Base-by-base conservation (phyloP, 2,329 filamentous ascomycete species). In the Pseudofabraea citricarpa region DNA sequence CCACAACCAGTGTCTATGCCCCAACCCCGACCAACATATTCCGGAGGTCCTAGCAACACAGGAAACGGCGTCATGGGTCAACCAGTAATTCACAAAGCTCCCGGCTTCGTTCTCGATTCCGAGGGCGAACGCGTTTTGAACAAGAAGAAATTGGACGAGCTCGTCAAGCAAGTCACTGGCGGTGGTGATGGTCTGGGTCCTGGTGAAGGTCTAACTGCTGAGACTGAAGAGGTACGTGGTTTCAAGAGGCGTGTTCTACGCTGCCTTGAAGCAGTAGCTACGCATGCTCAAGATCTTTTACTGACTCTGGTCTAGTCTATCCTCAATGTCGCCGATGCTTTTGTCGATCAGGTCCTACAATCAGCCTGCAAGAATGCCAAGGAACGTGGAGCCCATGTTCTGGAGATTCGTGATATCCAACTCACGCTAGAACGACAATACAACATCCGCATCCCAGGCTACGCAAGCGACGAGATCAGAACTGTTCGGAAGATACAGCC, bases 101-200 rank as follows among this genome's bases (percentile, higher is more conserved):
- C 90, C 0, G 81, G 83, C 0, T 95, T 88, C 64, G 87, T 88
- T 44, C 82, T 96, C 46, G 91, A 97, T 62, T 87, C 88, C 22
- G 90, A 95, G 60, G 90, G 89, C 20, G 90, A 96, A 57, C 84
- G 90, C 33, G 86, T 98, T 1, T 73, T 98, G n/a, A 94, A 86
- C 69, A 96, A 96, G 78, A 94, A 95, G 70, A 97, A 95, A 69
- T 75, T 98, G 31, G 90, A 98, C 59, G 91, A 96, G 62, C 75
- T 98, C 27, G 90, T 97, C 7, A 81, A 90, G 40, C 91, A 97
- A 66, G 90, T 97, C 46, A 95, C 89, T 26, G 90, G 90, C 42
- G 85, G 85, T 8, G 83, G 81, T 20, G 77, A 80, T 1, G 84
- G 87, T 49, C 73, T 78, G n/a, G 76, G 80, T 37, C 85, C 87